Percentiles rank a stretch among this genome's conserved stretches.
These are phyloP conservation scores for Cadophora sp. DNA, from an alignment of 2,329 filamentous ascomycete species.

Conservation along the genomic window DNA sequence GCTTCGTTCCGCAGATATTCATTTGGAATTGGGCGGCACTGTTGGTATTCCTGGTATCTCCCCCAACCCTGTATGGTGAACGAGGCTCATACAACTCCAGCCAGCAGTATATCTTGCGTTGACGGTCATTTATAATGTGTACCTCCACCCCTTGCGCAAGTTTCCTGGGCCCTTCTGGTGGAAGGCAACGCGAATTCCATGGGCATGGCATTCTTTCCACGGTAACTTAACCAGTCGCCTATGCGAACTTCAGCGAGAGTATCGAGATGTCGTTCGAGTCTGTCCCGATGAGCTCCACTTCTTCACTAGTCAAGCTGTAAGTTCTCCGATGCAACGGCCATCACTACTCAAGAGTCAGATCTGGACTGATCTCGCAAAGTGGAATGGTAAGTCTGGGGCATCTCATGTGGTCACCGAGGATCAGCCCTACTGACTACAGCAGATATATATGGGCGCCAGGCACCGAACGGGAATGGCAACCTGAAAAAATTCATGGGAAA, in stretches of 20 bases:
- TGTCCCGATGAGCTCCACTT: not conserved
- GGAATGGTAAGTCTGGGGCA: not conserved
- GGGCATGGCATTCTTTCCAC: not conserved
- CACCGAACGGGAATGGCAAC: not conserved
- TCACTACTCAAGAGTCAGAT: not conserved
- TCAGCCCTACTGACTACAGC: not conserved
- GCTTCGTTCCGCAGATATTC: not conserved
- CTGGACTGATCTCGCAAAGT: not conserved
- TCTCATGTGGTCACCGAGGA: not conserved
- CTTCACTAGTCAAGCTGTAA: not conserved
- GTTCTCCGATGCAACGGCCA: not conserved
- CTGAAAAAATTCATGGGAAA: not conserved
- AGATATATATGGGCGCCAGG: not conserved
- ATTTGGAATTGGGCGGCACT: not conserved
- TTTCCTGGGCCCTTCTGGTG: not conserved
- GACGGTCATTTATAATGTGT: not conserved
- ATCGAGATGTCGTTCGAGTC: not conserved
- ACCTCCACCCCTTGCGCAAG: not conserved
- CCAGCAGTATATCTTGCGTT: not conserved
- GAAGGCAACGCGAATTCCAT: not conserved
- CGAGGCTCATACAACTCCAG: not conserved
- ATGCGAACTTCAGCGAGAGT: not conserved
- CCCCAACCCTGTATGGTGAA: not conserved
- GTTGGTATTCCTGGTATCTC: not conserved
- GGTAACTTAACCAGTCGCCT: not conserved